phyloP scores from a whole-genome alignment of 495 filamentous ascomycete genomes.

The Neurospora sp. region DNA sequence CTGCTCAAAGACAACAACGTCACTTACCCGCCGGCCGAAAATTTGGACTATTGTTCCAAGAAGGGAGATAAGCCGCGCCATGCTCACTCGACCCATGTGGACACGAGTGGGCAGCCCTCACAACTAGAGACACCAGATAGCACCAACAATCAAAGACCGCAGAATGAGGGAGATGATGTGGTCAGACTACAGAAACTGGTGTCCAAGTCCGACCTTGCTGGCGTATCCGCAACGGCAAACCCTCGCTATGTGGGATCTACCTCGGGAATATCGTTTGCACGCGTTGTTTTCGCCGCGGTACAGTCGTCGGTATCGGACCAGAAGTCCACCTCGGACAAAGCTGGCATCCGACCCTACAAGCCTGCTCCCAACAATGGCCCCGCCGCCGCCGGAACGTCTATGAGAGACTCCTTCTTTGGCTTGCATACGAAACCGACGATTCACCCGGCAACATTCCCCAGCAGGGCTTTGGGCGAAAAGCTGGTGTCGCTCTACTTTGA shows the following conservation, averaged over 20 bases:
- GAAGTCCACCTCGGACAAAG: constrained; percentile 43
- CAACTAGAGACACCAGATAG: constrained; percentile 9
- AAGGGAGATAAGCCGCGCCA: constrained; percentile 35
- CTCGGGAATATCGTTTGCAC: constrained; percentile 87
- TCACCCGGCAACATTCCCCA: constrained; percentile 74
- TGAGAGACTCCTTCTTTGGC: constrained; percentile 93
- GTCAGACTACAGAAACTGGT: constrained; percentile 45
- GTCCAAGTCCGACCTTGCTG: constrained; percentile 64
- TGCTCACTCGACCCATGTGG: constrained; percentile 14
- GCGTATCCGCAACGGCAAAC: constrained; percentile 64
- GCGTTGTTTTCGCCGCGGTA: constrained; percentile 89
- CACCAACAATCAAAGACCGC: constrained; percentile 17
- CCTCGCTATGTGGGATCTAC: constrained; percentile 75
- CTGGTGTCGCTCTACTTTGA: constrained; percentile 84
- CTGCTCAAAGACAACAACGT: constrained; percentile 61
- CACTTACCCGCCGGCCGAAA: constrained; percentile 59
- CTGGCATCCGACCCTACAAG: constrained; percentile 33
- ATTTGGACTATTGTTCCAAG: constrained; percentile 63
- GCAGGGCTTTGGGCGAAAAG: constrained; percentile 55
- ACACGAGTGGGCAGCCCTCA: constrained; percentile 4
- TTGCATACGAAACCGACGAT: constrained; percentile 83
- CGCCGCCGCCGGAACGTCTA: constrained; percentile 51
- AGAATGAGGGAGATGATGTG: constrained; percentile 29
- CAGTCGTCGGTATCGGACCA: constrained; percentile 74
- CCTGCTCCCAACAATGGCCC: constrained; percentile 20